phyloP scores from a whole-genome alignment of 2,329 filamentous ascomycete genomes.

The Alternaria brassicae region DNA sequence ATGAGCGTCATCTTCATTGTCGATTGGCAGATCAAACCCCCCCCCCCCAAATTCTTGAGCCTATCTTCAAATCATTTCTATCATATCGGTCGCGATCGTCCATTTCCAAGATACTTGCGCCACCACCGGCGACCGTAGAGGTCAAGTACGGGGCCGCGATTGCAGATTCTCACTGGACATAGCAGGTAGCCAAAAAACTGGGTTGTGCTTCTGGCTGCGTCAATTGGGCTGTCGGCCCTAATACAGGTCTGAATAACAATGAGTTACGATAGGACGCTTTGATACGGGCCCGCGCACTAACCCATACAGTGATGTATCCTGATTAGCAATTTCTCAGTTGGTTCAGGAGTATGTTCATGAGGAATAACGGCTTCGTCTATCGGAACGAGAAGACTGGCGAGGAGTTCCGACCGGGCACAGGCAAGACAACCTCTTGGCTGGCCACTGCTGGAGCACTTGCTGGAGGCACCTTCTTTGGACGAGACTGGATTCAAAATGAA shows the following conservation, averaged over 20 bases:
- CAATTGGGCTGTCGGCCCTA: conserved; percentile 60
- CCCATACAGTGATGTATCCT: conserved; percentile 56
- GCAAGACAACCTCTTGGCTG: conserved; percentile 14
- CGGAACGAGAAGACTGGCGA: conserved; percentile 28
- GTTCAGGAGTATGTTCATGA: conserved; percentile 57
- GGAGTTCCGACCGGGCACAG: conserved; percentile 24
- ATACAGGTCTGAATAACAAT: conserved; percentile 57
- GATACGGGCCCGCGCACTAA: background rate
- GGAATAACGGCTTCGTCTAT: conserved; percentile 50
- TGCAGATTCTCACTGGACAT: conserved; percentile 50
- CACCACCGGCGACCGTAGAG: conserved; percentile 40
- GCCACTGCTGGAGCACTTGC: conserved; percentile 17
- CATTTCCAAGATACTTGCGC: conserved; percentile 27
- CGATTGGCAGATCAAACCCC: conserved; percentile 63
- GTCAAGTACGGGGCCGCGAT: conserved; percentile 50
- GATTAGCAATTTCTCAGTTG: conserved; percentile 61
- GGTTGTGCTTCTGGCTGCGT: conserved; percentile 61
- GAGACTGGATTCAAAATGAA: conserved; percentile 25
- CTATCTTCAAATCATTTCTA: conserved; percentile 50
- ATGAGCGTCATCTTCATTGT: conserved; percentile 59
- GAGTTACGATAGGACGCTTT: background rate
- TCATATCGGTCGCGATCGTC: conserved; percentile 33
- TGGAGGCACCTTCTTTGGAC: conserved; percentile 21
- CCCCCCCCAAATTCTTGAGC: conserved; percentile 51
- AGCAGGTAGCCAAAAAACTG: conserved; percentile 52